Evolutionary conservation across 73 alveolate species (phyloP).

Genomic region (Urostyla sp.): DNA sequence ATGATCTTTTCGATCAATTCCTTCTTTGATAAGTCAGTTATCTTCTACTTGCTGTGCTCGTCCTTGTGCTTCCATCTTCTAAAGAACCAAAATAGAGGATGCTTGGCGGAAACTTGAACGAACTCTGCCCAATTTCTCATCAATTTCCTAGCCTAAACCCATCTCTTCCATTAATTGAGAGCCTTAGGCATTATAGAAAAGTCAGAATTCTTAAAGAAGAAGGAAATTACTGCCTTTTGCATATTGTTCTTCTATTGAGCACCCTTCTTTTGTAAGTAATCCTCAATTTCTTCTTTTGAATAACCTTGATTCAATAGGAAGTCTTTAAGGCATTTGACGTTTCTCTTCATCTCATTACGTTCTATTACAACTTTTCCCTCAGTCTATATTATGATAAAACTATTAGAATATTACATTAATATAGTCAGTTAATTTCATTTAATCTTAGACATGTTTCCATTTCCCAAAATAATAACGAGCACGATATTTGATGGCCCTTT

Average conservation of each 20-base stretch:
- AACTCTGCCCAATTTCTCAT: constrained; percentile 34
- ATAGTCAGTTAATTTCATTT: constrained; percentile 36
- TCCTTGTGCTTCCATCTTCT: constrained; percentile 66
- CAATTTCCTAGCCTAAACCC: constrained; percentile 60
- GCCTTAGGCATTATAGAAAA: constrained; percentile 67
- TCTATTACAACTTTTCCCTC: constrained; percentile 73
- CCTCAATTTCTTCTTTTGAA: constrained; percentile 48
- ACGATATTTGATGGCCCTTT: constrained; percentile 5
- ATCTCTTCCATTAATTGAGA: constrained; percentile 63
- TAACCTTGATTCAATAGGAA: constrained; percentile 57
- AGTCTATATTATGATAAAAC: constrained; percentile 3
- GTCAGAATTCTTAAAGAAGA: constrained; percentile 60
- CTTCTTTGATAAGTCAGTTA: constrained; percentile 42
- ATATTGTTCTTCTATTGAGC: constrained; percentile 35
- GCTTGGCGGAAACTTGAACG: constrained; percentile 20
- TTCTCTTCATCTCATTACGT: constrained; percentile 52
- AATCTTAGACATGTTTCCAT: constrained; percentile 64
- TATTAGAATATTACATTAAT: constrained; percentile 44
- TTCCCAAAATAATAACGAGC: constrained; percentile 36
- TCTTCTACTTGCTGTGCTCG: constrained; percentile 26
- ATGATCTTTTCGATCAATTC: constrained; percentile 62
- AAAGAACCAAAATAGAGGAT: constrained; percentile 60
- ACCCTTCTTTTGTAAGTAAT: constrained; percentile 8
- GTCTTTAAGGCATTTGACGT: constrained; percentile 56
- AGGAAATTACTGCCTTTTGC: constrained; percentile 58